phyloP scores from a whole-genome alignment of 2,329 filamentous ascomycete genomes.

The Aspergillus luchuensis region DNA sequence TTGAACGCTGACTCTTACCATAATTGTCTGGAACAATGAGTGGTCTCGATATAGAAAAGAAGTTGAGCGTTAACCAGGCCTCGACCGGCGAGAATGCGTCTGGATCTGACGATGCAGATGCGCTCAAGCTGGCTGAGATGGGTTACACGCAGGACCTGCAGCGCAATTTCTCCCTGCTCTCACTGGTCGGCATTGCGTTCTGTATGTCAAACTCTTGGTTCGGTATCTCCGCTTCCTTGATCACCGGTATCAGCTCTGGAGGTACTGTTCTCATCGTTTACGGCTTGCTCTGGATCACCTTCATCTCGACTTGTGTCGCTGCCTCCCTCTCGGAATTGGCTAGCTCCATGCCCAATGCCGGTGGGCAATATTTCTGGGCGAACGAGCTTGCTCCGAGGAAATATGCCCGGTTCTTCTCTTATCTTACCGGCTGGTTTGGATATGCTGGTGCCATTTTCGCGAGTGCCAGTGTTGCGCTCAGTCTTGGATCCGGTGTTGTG shows the following conservation, averaged over 20 bases:
- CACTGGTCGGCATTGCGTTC: slow-evolving; percentile 54
- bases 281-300: slow-evolving; percentile 50
- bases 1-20: slow-evolving; percentile 1
- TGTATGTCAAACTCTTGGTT: slow-evolving; percentile 57
- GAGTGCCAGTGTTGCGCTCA: slow-evolving; percentile 54
- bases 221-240: slow-evolving; percentile 51
- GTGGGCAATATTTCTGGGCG: slow-evolving; percentile 57
- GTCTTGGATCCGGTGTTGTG: slow-evolving; percentile 51
- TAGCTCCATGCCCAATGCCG: slow-evolving; percentile 54
- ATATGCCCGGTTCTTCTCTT: slow-evolving; percentile 50
- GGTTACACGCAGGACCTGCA: slow-evolving; percentile 50
- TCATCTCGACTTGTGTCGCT: slow-evolving; percentile 51
- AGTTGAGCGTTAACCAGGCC: slow-evolving; percentile 19
- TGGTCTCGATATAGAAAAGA: slow-evolving; percentile 24
- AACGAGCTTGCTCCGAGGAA: slow-evolving; percentile 50
- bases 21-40: slow-evolving; percentile 18
- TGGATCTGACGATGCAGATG: slow-evolving; percentile 36
- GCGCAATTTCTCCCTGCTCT: slow-evolving; percentile 53
- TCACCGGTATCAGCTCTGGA: slow-evolving; percentile 55
- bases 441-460: slow-evolving; percentile 60
- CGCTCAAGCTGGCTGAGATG: slow-evolving; percentile 49
- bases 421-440: slow-evolving; percentile 54
- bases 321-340: slow-evolving; percentile 52
- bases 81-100: slow-evolving; percentile 16
- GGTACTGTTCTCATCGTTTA: slow-evolving; percentile 54